These are phyloP conservation scores for Aspergillus sp. DNA, from an alignment of 2,329 filamentous ascomycete species.

Conservation along the genomic window DNA sequence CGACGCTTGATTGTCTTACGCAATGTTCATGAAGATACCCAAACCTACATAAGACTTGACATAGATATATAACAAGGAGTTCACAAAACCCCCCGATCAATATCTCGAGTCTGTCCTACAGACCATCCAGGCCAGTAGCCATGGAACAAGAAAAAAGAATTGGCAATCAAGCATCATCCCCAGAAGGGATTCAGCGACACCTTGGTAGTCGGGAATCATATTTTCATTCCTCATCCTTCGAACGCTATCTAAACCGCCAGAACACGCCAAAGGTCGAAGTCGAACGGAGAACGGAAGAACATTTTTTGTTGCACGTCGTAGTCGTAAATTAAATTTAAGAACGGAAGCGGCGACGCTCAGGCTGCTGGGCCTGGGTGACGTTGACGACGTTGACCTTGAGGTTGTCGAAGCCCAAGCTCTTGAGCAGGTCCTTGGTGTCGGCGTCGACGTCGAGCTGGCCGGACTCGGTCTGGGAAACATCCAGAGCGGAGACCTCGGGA, in stretches of 20 bases:
- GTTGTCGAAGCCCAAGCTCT: slow-evolving; percentile 96
- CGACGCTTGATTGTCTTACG: too few relatives aligned
- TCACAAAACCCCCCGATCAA: background rate
- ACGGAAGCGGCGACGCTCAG: slow-evolving; percentile 72
- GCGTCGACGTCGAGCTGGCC: slow-evolving; percentile 90
- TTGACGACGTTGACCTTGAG: slow-evolving; percentile 94
- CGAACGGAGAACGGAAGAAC: slow-evolving; percentile 20
- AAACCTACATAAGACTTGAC: background rate
- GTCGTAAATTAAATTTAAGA: slow-evolving; percentile 16
- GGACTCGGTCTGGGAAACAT: slow-evolving; percentile 87
- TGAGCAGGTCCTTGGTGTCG: slow-evolving; percentile 98
- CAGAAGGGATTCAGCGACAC: slow-evolving; percentile 79
- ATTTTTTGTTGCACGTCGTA: slow-evolving; percentile 18
- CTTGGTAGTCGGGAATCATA: slow-evolving; percentile 50
- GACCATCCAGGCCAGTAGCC: slow-evolving; percentile 1
- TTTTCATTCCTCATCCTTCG: slow-evolving; percentile 35
- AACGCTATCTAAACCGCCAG: slow-evolving; percentile 21
- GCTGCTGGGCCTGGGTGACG: slow-evolving; percentile 79
- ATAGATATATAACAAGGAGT: background rate
- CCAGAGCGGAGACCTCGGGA: slow-evolving; percentile 95
- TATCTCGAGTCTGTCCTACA: slow-evolving; percentile 13
- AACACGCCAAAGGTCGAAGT: slow-evolving; percentile 24
- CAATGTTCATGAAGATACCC: background rate
- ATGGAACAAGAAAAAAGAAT: slow-evolving; percentile 25
- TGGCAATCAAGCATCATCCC: slow-evolving; percentile 94